These are phyloP conservation scores for Cryptosporidium ubiquitum DNA, from an alignment of 169 alveolate species.

Conservation along the genomic window DNA sequence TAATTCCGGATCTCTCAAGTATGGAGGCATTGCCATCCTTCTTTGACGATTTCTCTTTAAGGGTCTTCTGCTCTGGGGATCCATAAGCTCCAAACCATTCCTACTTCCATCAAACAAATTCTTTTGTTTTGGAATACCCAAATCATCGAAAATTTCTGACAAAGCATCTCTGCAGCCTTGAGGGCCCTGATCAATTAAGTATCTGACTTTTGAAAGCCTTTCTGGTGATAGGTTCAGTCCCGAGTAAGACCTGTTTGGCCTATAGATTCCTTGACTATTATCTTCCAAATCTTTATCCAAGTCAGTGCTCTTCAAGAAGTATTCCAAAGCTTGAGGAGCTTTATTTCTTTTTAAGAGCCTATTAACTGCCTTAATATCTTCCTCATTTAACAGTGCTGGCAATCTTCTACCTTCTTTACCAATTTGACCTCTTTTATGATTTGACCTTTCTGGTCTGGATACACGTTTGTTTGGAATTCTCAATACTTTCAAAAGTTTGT, in stretches of 20 bases:
- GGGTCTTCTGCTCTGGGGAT: background rate
- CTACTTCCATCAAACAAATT: conserved; percentile 15
- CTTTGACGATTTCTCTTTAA: conserved; percentile 23
- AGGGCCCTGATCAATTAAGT: conserved; percentile 27
- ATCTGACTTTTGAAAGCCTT: background rate
- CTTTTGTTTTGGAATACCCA: conserved; percentile 36
- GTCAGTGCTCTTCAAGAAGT: conserved; percentile 28
- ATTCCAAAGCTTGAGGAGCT: conserved; percentile 58
- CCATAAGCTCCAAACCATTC: background rate
- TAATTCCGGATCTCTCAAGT: background rate
- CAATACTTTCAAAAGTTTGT: conserved; percentile 19
- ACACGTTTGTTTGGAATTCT: conserved; percentile 24
- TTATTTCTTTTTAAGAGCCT: conserved; percentile 32
- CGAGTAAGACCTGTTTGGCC: conserved; percentile 2
- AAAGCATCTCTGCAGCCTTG: conserved; percentile 62
- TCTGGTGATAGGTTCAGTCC: conserved; percentile 20
- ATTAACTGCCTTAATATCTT: conserved; percentile 51
- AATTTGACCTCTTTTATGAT: background rate
- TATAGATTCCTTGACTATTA: conserved; percentile 15
- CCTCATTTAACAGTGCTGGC: conserved; percentile 43
- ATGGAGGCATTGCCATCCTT: conserved; percentile 1
- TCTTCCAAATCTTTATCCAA: conserved; percentile 54
- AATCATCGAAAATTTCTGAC: conserved; percentile 20
- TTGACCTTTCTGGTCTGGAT: background rate
- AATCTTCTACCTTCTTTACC: background rate